Percentiles rank a stretch among this genome's conserved stretches.
Evolutionary conservation across 495 filamentous ascomycete genomes (phyloP).

Genomic region (Ascodesmis nigricans): DNA sequence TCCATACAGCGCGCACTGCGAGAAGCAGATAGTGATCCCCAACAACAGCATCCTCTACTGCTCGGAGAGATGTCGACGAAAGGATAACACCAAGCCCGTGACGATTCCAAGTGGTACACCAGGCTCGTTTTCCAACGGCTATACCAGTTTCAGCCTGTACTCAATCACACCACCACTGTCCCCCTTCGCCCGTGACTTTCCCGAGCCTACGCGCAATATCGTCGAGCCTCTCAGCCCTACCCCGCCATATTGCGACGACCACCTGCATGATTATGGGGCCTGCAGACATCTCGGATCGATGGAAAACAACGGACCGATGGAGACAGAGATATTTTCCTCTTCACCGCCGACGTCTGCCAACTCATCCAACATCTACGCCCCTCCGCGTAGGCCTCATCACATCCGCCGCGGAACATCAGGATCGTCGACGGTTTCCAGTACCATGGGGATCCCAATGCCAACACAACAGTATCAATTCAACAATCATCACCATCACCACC

Average conservation of each 20-base stretch:
- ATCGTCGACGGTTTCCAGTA: neutral
- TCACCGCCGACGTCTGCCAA: constrained; percentile 11
- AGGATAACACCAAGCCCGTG: constrained; percentile 18
- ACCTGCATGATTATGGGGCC: constrained; percentile 8
- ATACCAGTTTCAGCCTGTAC: neutral
- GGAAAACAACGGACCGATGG: constrained; percentile 8
- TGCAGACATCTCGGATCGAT: constrained; percentile 13
- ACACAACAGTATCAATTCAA: too few relatives aligned
- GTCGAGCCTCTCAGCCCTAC: constrained; percentile 21
- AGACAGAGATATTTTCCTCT: constrained; percentile 4
- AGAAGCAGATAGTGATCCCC: constrained; percentile 49
- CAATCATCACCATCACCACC: constrained; percentile 1
- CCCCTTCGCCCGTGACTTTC: constrained; percentile 10
- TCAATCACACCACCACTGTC: constrained; percentile 5
- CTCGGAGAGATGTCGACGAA: constrained; percentile 21
- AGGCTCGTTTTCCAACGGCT: constrained; percentile 4
- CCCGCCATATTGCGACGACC: constrained; percentile 10
- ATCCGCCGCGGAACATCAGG: constrained; percentile 11
- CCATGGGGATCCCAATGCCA: constrained; percentile 1
- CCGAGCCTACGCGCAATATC: constrained; percentile 14
- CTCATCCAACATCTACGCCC: constrained; percentile 17
- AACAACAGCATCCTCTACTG: constrained; percentile 32
- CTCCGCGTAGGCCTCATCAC: constrained; percentile 13
- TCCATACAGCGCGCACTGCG: constrained; percentile 39
- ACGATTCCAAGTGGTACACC: constrained; percentile 13